Base-by-base conservation (phyloP, 495 filamentous ascomycete genomes). In the Penicillium cataractarum region DNA sequence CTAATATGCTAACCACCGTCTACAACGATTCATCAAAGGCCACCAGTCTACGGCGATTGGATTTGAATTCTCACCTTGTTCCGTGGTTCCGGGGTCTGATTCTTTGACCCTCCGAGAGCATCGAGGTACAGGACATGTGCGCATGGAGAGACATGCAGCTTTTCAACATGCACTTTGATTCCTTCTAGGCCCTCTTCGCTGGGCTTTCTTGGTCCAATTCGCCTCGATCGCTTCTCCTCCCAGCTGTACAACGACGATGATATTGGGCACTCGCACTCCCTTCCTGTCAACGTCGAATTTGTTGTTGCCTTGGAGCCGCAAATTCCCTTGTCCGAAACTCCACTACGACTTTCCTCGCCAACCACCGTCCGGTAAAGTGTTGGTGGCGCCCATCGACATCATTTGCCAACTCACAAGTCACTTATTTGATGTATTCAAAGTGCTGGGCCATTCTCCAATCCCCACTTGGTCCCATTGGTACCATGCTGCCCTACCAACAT, bases 231-330 rank as follows among this genome's bases (percentile, higher is more conserved):
- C 26, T n/a, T n/a, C 24, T 27, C 24, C 2, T 29, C 13, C 24
- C 21, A 10, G 46, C 46, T 22, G n/a, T 22, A 0, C 9, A 6
- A 7, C n/a, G n/a, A n/a, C 12, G 6, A 12, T 12, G 5, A 21
- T 29, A 29, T 26, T 17, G 24, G 46, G 46, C 46, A 50, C 26
- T 50, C 46, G 2, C n/a, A 17, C 46, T 54, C n/a, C 31, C 3
- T 46, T 13, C 35, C 10, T 21, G n/a, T 56, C 24, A 9, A 21
- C 46, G 22, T 58, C 31, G 8, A 24, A 57, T 55, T 58, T 39
- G 39, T 57, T 65, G 68, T 68, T 71, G 65, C 68, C 68, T 71
- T 70, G 65, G 61, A 70, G 65, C 68, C 65, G 60, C 65, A 65
- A 59, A 55, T 56, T 49, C 12, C 40, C 44, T 51, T 56, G 26